These are phyloP conservation scores for Plasmodium chabaudi DNA, from an alignment of 169 alveolate genomes.

Conservation along the genomic window DNA sequence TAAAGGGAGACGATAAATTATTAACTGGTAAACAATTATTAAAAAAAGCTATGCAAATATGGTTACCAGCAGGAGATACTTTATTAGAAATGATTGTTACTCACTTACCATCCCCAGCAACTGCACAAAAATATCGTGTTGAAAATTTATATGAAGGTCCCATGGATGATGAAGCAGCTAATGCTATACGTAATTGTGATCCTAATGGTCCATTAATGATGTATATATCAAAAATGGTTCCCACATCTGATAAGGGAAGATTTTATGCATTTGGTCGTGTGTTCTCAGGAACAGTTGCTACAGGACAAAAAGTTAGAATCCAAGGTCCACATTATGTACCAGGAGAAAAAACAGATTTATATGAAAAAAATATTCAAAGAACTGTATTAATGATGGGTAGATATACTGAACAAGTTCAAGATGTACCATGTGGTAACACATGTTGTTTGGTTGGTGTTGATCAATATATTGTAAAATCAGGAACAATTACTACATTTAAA, in stretches of 20 bases:
- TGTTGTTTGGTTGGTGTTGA: constrained; percentile 99
- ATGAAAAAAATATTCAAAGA: constrained; percentile 96
- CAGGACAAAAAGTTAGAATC: constrained; percentile 98
- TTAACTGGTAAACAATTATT: constrained; percentile 96
- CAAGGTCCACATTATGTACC: constrained; percentile 99
- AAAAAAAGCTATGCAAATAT: constrained; percentile 98
- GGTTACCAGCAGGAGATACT: constrained; percentile 99
- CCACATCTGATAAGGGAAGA: constrained; percentile 99
- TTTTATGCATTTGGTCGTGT: constrained; percentile 99
- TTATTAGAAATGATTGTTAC: constrained; percentile 98
- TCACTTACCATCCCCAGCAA: constrained; percentile 98
- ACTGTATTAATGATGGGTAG: constrained; percentile 99
- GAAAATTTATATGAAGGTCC: constrained; percentile 98
- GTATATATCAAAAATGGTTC: constrained; percentile 99
- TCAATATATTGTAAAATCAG: constrained; percentile 97
- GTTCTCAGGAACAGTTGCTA: constrained; percentile 99
- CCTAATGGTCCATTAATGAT: constrained; percentile 99
- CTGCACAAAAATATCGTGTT: constrained; percentile 98
- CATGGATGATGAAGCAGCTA: constrained; percentile 98
- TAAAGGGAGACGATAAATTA: constrained; percentile 96
- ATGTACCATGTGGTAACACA: constrained; percentile 99
- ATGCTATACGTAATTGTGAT: constrained; percentile 96
- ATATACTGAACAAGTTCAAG: constrained; percentile 96
- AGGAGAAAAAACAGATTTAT: constrained; percentile 98
- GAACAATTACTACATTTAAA: constrained; percentile 97